Evolutionary conservation across 2,329 filamentous ascomycete species (phyloP).

Genomic region (Aspergillus ochraceus): DNA sequence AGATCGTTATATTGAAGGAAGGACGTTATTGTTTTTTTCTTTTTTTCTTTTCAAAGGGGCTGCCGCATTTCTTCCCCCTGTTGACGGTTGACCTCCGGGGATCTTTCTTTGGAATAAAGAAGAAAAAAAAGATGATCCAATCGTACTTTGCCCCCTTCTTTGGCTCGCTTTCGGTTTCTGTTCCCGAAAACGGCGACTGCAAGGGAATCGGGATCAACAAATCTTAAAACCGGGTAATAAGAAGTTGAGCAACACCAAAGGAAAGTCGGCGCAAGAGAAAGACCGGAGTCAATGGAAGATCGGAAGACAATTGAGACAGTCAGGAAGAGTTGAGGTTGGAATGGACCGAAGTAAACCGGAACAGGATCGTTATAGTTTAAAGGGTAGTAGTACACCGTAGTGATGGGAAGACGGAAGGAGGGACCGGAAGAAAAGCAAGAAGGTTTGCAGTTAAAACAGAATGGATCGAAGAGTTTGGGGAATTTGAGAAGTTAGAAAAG

Average conservation of each 20-base stretch:
- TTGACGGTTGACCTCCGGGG: slow-evolving; percentile 9
- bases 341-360: slow-evolving; percentile 7
- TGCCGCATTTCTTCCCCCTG: slow-evolving; percentile 25
- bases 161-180: slow-evolving; percentile 7
- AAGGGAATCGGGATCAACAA: slow-evolving; percentile 14
- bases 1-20: slow-evolving; percentile 20
- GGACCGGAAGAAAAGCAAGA: slow-evolving; percentile 10
- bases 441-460: slow-evolving; percentile 5
- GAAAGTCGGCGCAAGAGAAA: slow-evolving; percentile 10
- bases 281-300: not conserved
- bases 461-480: not conserved
- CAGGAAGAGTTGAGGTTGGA: not conserved
- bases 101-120: not conserved
- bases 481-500: slow-evolving; percentile 8
- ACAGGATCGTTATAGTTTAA: slow-evolving; percentile 7
- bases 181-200: slow-evolving; percentile 12
- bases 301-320: not conserved
- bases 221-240: slow-evolving; percentile 14
- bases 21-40: slow-evolving; percentile 7
- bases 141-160: slow-evolving; percentile 2
- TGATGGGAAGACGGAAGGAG: slow-evolving; percentile 13
- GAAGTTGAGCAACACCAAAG: slow-evolving; percentile 13
- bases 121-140: not conserved
- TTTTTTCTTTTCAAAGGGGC: slow-evolving; percentile 18
- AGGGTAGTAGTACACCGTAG: slow-evolving; percentile 12